Evolutionary conservation across 2,329 filamentous ascomycete genomes (phyloP).

Genomic region (Byssoonygena ceratinophila): DNA sequence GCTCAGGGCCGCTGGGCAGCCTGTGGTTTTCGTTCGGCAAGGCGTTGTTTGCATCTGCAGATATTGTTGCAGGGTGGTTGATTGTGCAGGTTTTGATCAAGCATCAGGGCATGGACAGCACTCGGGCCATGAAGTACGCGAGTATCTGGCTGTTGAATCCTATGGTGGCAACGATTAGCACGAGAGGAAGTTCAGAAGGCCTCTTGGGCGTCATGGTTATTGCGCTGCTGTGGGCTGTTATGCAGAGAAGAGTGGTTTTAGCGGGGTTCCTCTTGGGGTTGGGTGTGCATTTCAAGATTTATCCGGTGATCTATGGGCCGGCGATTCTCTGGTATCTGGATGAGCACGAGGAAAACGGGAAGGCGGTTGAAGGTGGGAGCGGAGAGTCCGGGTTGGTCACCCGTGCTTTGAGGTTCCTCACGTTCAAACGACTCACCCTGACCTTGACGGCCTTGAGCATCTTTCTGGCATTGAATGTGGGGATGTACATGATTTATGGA

Average conservation of each 20-base stretch:
- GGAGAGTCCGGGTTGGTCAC: slow-evolving; percentile 4
- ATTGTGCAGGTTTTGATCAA: slow-evolving; percentile 48
- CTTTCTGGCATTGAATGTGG: slow-evolving; percentile 61
- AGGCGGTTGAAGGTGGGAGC: neutral
- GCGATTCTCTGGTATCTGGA: slow-evolving; percentile 37
- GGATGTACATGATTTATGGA: slow-evolving; percentile 74
- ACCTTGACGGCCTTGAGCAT: slow-evolving; percentile 55
- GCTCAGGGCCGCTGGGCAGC: slow-evolving; percentile 27
- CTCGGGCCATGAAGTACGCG: slow-evolving; percentile 61
- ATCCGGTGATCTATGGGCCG: slow-evolving; percentile 88
- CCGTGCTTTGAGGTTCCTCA: slow-evolving; percentile 27
- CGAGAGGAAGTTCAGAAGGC: slow-evolving; percentile 85
- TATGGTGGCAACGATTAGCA: slow-evolving; percentile 96
- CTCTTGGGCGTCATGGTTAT: slow-evolving; percentile 76
- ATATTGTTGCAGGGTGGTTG: slow-evolving; percentile 74
- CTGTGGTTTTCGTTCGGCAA: slow-evolving; percentile 76
- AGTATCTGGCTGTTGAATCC: slow-evolving; percentile 91
- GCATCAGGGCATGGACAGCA: slow-evolving; percentile 40
- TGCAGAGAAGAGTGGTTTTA: slow-evolving; percentile 50
- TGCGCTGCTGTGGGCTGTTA: slow-evolving; percentile 70
- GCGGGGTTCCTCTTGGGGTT: slow-evolving; percentile 70
- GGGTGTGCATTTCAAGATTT: slow-evolving; percentile 95
- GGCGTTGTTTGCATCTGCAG: slow-evolving; percentile 68
- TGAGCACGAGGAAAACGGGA: slow-evolving; percentile 19
- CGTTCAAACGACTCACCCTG: slow-evolving; percentile 30